These are phyloP conservation scores for Aureobasidium sp. DNA, from an alignment of 2,329 filamentous ascomycete species.

Conservation along the genomic window DNA sequence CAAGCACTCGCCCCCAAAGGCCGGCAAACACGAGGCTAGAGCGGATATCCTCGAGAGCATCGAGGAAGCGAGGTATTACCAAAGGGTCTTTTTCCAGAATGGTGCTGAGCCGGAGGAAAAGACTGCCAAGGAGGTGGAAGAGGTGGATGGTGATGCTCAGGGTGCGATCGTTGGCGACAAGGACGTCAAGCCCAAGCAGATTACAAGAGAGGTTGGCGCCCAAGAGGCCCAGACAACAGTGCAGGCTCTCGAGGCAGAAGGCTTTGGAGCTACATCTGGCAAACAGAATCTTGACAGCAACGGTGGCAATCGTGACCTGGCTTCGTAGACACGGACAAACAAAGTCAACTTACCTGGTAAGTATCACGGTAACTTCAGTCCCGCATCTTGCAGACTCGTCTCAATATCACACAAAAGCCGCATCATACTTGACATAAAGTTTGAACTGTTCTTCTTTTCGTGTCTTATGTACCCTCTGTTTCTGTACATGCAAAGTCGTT, in stretches of 20 bases:
- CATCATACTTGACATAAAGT: neutral
- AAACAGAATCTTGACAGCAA: neutral
- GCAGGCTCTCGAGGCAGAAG: neutral
- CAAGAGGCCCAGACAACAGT: neutral
- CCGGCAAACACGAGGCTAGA: constrained; percentile 70
- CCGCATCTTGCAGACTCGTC: too few species aligned
- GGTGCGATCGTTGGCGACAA: constrained; percentile 46
- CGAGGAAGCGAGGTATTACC: constrained; percentile 79
- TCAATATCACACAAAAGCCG: too few species aligned
- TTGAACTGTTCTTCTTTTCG: constrained; percentile 9
- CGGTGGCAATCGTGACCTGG: neutral
- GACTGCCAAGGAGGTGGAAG: neutral
- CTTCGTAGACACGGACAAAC: neutral
- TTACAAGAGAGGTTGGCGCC: constrained; percentile 37
- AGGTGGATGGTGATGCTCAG: constrained; percentile 33
- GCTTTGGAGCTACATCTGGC: neutral
- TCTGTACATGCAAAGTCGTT: constrained; percentile 13
- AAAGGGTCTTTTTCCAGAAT: constrained; percentile 56
- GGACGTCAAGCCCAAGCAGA: constrained; percentile 50
- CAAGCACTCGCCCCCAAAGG: constrained; percentile 62
- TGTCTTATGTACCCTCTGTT: neutral
- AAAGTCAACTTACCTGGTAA: neutral
- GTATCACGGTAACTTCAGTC: neutral
- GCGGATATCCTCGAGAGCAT: constrained; percentile 96
- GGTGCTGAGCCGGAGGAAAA: neutral